A percentile compares a stretch with the other conserved stretches of the same genome.
These are phyloP conservation scores for Aegilops longissima DNA, from an alignment of 176 grass and related monocot species.

Conservation along the genomic window DNA sequence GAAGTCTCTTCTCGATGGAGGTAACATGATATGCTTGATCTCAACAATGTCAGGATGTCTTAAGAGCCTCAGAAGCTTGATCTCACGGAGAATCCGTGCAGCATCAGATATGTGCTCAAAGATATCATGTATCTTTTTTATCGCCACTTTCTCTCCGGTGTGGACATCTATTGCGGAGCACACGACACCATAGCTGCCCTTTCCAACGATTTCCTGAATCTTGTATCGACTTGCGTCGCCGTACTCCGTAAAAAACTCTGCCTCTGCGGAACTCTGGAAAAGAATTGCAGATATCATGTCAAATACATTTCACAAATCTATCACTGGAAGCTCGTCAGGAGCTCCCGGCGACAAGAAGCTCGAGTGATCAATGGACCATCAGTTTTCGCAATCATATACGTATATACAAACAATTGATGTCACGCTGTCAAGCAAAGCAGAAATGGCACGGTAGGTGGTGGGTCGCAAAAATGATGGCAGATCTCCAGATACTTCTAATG, in stretches of 20 bases:
- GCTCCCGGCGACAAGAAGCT: not conserved
- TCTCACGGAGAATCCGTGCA: constrained; percentile 93
- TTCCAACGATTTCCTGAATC: constrained; percentile 97
- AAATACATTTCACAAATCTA: not conserved
- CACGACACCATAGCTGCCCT: constrained; percentile 97
- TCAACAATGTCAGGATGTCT: constrained; percentile 99
- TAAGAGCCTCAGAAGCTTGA: constrained; percentile 89
- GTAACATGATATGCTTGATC: constrained; percentile 99
- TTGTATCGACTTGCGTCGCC: constrained; percentile 95
- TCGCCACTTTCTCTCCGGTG: constrained; percentile 92
- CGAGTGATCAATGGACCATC: constrained; percentile 33
- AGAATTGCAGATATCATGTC: constrained; percentile 14
- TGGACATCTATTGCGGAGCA: constrained; percentile 92
- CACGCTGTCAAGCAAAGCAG: constrained; percentile 7
- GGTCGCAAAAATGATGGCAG: constrained; percentile 32
- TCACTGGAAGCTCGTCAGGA: not conserved
- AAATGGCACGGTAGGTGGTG: constrained; percentile 11
- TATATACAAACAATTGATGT: constrained; percentile 22
- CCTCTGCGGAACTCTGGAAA: constrained; percentile 71
- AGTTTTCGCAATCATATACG: constrained; percentile 28
- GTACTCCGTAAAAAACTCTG: constrained; percentile 93
- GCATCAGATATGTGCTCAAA: constrained; percentile 99
- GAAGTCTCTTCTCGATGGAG: constrained; percentile 91
- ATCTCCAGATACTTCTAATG: constrained; percentile 28
- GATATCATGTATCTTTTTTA: constrained; percentile 99